Evolutionary conservation across 1,284 basidiomycete genomes (phyloP).

Genomic region (Pyrrhoderma lamaoense): DNA sequence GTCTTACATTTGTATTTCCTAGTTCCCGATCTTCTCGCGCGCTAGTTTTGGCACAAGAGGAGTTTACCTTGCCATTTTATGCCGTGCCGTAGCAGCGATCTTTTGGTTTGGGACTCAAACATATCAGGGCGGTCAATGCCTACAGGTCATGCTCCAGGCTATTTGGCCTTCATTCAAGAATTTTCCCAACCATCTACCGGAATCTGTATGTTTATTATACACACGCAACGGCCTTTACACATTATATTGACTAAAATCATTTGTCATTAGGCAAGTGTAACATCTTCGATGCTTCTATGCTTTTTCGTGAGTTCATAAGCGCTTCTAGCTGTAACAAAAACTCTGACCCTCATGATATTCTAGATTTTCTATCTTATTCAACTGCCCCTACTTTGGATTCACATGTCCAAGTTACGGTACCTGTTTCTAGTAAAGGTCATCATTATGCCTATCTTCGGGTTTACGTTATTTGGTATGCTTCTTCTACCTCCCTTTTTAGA

Average conservation of each 20-base stretch:
- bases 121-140: constrained; percentile 54
- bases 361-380: constrained; percentile 12
- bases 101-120: constrained; percentile 68
- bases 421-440: constrained; percentile 64
- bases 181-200: constrained; percentile 57
- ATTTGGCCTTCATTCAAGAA: constrained; percentile 67
- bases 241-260: constrained; percentile 64
- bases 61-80: constrained; percentile 21
- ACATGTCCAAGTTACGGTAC: constrained; percentile 39
- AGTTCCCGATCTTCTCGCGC: constrained; percentile 19
- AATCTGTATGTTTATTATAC: constrained; percentile 67
- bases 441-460: constrained; percentile 58
- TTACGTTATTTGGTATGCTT: constrained; percentile 56
- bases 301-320: constrained; percentile 23
- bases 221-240: constrained; percentile 69
- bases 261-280: constrained; percentile 15
- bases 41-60: constrained; percentile 23
- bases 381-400: constrained; percentile 19
- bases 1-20: not conserved
- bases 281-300: constrained; percentile 1
- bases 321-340: constrained; percentile 20
- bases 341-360: not conserved
- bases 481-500: constrained; percentile 43
- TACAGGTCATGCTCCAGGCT: constrained; percentile 58
- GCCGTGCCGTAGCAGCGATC: constrained; percentile 36